Evolutionary conservation across 495 filamentous ascomycete genomes (phyloP).

Genomic region (Tuber umbilicatum): DNA sequence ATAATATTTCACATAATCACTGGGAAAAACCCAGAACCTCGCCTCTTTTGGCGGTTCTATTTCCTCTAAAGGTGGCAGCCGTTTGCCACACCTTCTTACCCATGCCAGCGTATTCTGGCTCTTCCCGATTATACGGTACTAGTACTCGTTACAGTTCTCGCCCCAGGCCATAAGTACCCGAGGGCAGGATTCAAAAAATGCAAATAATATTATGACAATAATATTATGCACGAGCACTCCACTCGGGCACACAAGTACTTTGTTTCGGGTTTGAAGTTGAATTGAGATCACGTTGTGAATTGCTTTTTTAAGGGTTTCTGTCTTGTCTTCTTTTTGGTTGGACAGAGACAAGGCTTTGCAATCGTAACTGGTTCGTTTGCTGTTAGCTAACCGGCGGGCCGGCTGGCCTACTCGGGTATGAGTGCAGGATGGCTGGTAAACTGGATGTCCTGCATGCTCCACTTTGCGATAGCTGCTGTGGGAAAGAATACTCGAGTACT

Average conservation of each 20-base stretch:
- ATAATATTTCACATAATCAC: neutral
- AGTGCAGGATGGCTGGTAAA: neutral
- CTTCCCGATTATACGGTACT: no score
- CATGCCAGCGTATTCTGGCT: neutral
- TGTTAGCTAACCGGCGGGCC: neutral
- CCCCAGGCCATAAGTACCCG: no score
- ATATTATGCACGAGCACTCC: no score
- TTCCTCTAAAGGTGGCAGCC: neutral
- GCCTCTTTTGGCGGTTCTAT: neutral
- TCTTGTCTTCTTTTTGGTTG: neutral
- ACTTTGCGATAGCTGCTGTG: neutral
- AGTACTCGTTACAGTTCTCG: no score
- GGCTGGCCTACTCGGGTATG: no score
- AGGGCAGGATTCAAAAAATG: no score
- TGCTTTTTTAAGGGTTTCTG: neutral
- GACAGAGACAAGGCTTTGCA: neutral
- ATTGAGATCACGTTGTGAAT: neutral
- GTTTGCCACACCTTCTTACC: neutral
- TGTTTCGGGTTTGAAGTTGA: neutral
- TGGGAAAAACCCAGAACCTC: neutral
- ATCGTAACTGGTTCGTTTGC: neutral
- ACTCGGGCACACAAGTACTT: neutral
- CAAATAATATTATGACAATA: no score
- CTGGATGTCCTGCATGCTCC: neutral
- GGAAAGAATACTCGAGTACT: neutral